Conservation (phyloP, 768 basidiomycete species). For the Boletus rex-veris region DNA sequence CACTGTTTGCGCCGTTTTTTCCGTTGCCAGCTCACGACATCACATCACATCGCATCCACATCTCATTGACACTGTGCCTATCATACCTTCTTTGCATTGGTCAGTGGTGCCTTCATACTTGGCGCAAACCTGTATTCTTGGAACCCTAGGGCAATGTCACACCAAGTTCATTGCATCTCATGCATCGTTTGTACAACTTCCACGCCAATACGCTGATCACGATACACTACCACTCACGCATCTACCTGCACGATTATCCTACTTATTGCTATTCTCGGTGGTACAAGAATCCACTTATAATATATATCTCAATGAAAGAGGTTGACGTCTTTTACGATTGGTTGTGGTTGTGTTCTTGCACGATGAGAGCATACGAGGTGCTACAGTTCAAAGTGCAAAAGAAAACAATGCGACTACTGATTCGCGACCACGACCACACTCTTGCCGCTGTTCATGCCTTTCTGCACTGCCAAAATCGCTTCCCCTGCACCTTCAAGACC, state of each 20-base stretch:
- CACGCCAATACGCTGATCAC: constrained; percentile 5
- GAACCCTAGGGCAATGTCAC: constrained; percentile 3
- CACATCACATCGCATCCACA: constrained; percentile 17
- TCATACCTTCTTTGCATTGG: constrained; percentile 19
- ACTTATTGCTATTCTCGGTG: constrained; percentile 21
- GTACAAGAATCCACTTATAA: constrained; percentile 14
- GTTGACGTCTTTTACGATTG: not conserved
- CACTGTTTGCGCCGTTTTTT: not conserved
- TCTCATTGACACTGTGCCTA: constrained; percentile 11
- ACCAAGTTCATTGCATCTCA: not conserved
- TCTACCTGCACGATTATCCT: constrained; percentile 16
- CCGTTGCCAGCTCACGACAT: constrained; percentile 4
- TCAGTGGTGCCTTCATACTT: constrained; percentile 1
- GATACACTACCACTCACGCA: constrained; percentile 3
- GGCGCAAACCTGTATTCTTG: constrained; percentile 17
- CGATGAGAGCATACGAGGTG: not conserved
- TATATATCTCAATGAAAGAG: constrained; percentile 6
- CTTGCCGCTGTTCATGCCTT: constrained; percentile 1
- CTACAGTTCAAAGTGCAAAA: too few relatives aligned
- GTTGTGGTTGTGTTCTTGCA: not conserved
- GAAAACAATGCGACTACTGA: not conserved
- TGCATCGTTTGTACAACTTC: not conserved
- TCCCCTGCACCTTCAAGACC: constrained; percentile 2
- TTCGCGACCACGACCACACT: not conserved
- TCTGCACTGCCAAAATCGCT: constrained; percentile 3